Evolutionary conservation across 257 asterid genomes (phyloP).

Genomic region (Forsythia suspensa): DNA sequence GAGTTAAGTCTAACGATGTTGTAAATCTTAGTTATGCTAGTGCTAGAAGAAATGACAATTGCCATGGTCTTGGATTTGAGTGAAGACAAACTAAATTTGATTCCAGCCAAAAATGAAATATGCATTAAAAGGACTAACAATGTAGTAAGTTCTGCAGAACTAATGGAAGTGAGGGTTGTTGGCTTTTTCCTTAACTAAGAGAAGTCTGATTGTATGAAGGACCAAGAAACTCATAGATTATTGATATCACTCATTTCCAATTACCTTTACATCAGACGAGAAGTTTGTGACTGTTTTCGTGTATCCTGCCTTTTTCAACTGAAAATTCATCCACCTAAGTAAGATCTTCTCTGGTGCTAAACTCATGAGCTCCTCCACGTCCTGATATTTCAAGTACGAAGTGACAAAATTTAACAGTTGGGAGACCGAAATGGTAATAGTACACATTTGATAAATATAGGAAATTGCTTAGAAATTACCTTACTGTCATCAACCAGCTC

Average conservation of each 20-base stretch:
- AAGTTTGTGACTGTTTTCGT: slow-evolving; percentile 79
- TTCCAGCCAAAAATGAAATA: background rate
- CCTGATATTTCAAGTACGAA: slow-evolving; percentile 49
- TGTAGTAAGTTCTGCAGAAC: background rate
- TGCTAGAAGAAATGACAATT: background rate
- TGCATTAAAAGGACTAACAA: background rate
- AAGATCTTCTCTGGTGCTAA: slow-evolving; percentile 91
- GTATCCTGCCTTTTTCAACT: slow-evolving; percentile 80
- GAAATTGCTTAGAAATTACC: slow-evolving; percentile 47
- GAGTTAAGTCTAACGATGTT: background rate
- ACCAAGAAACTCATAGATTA: background rate
- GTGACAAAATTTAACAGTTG: background rate
- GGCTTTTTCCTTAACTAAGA: background rate
- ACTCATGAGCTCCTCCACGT: slow-evolving; percentile 94
- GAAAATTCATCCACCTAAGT: slow-evolving; percentile 98
- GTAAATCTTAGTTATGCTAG: background rate
- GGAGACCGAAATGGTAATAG: slow-evolving; percentile 9
- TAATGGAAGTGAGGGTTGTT: background rate
- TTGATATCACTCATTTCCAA: slow-evolving; percentile 8
- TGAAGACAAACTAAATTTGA: background rate
- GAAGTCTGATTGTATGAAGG: background rate
- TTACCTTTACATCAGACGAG: slow-evolving; percentile 96
- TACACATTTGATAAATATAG: background rate
- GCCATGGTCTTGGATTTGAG: background rate
- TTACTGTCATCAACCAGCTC: slow-evolving; percentile 89